Evolutionary conservation across 1,284 basidiomycete genomes (phyloP), one percentile per base, ranked within the genome.

Genomic region (Rhodotorula sp.): DNA sequence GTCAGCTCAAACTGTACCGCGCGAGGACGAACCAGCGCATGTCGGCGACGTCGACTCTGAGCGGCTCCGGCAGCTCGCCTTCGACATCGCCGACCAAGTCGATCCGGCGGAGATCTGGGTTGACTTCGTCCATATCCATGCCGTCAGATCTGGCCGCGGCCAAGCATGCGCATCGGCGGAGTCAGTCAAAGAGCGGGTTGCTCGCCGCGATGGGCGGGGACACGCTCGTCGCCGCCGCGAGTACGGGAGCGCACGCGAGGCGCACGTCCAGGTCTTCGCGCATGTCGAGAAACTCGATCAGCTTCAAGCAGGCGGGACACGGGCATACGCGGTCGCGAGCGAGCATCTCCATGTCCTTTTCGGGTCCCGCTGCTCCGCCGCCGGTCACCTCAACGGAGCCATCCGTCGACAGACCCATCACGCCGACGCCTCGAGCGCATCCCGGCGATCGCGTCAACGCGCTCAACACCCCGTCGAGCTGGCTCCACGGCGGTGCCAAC

Each of bases 291-390:
- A 68, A 60, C n/a, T 71, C 70, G 48, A 59, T 75, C 62, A 71
- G 68, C 57, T 10, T 64, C 57, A 66, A 60, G 55, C 67, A 61
- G 50, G 54, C 26, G 16, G 71, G 71, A 16, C 74, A 76, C 56
- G 70, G 72, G 6, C 74, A 76, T 60, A 67, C 64, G n/a, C 56
- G 74, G 6, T 76, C 74, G 16, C 64, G 74, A 21, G 72, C 74
- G 26, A 70, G 67, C 65, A 65, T 71, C 49, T 76, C 74, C n/a
- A 76, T 76, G 67, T 72, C 71, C 10, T 68, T 72, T 56, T 74
- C 73, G 6, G 62, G 64, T 0, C 71, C 64, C 1, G 64, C 57
- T 5, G 43, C 67, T 12, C 31, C 43, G 26, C 28, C 64, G 18
- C 38, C 62, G 4, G 58, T 31, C 18, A 16, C 45, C 15, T 38